Conservation (phyloP, 2,329 filamentous ascomycete genomes). For the Tolypocladium tundrense region DNA sequence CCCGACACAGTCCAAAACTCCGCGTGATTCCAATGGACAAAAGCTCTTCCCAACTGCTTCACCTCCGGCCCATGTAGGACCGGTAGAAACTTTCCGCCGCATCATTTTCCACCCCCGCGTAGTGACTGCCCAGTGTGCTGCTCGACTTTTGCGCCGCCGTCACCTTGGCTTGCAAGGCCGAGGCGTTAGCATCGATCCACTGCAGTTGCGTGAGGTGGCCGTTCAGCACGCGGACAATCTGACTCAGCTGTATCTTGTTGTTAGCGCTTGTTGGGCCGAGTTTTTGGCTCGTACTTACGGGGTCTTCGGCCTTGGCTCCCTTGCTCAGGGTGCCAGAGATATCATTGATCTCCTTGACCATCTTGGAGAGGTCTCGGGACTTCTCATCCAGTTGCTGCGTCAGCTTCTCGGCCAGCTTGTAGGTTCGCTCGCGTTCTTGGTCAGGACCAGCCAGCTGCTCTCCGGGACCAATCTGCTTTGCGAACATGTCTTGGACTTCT, state of each 20-base stretch:
- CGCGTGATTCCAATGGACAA: not conserved
- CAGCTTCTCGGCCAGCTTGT: conserved; percentile 89
- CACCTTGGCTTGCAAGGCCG: conserved; percentile 74
- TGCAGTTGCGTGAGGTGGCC: conserved; percentile 85
- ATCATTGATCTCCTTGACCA: conserved; percentile 97
- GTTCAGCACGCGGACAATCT: conserved; percentile 93
- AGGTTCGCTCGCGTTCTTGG: conserved; percentile 90
- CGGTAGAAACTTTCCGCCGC: conserved; percentile 84
- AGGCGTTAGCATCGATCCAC: conserved; percentile 81
- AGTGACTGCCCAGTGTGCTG: conserved; percentile 47
- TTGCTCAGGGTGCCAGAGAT: conserved; percentile 85
- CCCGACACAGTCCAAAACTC: conserved; percentile 3
- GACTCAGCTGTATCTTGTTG: conserved; percentile 56
- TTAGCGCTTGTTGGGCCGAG: conserved; percentile 12
- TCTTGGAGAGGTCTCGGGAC: conserved; percentile 82
- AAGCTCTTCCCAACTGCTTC: conserved; percentile 10
- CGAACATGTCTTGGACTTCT: conserved; percentile 83
- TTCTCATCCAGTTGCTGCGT: conserved; percentile 87
- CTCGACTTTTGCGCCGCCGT: conserved; percentile 70
- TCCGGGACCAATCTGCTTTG: conserved; percentile 63
- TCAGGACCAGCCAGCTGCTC: conserved; percentile 80
- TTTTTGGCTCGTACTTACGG: conserved; percentile 45
- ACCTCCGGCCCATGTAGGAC: conserved; percentile 71
- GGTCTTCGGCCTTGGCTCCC: conserved; percentile 78
- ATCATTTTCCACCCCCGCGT: conserved; percentile 53